Conservation (phyloP, 164 flowering plant genomes). For the Liquidambar formosana region DNA sequence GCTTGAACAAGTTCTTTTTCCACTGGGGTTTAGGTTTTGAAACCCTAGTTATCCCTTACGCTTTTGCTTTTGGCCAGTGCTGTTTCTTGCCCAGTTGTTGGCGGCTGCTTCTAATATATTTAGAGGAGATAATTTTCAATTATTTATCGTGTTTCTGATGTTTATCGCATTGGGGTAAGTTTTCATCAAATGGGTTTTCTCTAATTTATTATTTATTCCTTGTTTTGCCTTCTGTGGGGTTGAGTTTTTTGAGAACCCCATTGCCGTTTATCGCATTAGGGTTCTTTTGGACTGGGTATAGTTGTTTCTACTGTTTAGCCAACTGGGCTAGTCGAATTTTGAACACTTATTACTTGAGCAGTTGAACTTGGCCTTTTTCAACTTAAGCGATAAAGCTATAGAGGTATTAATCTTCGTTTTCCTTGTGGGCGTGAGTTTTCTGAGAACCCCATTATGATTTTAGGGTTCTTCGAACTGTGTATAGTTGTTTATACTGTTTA, state of each 20-base stretch:
- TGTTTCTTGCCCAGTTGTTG: neutral
- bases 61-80: too few relatives aligned
- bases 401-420: too few relatives aligned
- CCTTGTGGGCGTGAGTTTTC: neutral
- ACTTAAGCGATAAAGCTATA: slow-evolving; percentile 6
- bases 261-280: neutral
- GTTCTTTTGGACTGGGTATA: neutral
- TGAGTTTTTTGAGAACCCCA: neutral
- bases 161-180: neutral
- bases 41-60: slow-evolving; percentile 1
- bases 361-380: slow-evolving; percentile 2
- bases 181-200: neutral
- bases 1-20: neutral
- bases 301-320: neutral
- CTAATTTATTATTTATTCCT: neutral
- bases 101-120: neutral
- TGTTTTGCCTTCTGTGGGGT: neutral
- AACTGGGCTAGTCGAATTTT: neutral
- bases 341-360: neutral
- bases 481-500: neutral
- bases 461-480: neutral
- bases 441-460: neutral
- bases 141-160: too few relatives aligned
- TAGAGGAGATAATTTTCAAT: neutral
- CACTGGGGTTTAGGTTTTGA: neutral